phyloP scores from a whole-genome alignment of 169 alveolate species.

The Amoebophrya sp. region DNA sequence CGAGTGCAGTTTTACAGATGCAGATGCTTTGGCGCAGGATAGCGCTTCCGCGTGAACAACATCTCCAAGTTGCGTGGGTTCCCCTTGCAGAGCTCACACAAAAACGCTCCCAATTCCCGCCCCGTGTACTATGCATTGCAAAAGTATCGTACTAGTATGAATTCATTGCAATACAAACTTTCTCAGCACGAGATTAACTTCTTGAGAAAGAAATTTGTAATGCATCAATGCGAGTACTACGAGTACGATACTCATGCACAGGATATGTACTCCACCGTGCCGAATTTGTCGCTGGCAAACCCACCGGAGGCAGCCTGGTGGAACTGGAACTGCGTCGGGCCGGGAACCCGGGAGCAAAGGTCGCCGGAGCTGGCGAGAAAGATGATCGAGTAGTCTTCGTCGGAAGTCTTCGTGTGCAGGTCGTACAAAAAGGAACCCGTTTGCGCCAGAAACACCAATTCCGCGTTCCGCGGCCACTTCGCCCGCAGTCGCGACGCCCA shows the following conservation, averaged over 20 bases:
- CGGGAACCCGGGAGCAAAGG: neutral
- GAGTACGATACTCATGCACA: no score
- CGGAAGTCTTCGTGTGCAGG: neutral
- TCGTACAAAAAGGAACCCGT: neutral
- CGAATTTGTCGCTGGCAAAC: neutral
- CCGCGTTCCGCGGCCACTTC: neutral
- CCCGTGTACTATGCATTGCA: neutral
- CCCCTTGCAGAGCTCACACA: neutral
- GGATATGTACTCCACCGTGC: no score
- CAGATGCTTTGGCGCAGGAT: no score
- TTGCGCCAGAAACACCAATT: neutral
- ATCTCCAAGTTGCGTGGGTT: neutral
- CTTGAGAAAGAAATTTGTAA: no score
- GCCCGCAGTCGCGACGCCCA: neutral
- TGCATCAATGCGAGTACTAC: no score
- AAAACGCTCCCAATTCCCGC: neutral
- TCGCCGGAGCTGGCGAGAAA: neutral
- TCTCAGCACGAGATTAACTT: no score
- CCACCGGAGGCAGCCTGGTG: neutral
- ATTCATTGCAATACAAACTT: no score
- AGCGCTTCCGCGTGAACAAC: neutral
- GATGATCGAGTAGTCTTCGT: neutral
- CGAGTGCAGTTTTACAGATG: no score
- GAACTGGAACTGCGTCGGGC: neutral
- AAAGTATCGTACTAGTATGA: no score